Evolutionary conservation across 2,329 filamentous ascomycete species (phyloP).

Genomic region (Thelonectria discophora): DNA sequence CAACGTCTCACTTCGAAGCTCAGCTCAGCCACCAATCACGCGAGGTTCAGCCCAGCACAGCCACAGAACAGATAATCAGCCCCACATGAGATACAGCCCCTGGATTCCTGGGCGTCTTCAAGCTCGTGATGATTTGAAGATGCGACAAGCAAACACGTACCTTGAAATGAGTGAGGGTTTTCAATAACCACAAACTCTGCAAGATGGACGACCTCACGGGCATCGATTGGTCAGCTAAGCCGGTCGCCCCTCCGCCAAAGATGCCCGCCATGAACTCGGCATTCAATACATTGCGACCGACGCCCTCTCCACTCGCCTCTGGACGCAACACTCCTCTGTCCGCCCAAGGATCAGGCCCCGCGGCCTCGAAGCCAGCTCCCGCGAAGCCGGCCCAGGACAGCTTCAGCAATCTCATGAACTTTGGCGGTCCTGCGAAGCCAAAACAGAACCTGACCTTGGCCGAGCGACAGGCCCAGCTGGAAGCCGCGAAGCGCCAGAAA

Average conservation of each 20-base stretch:
- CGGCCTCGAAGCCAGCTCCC: constrained; percentile 54
- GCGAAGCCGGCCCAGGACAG: constrained; percentile 71
- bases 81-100: constrained; percentile 40
- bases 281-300: constrained; percentile 63
- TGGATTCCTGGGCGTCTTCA: constrained; percentile 26
- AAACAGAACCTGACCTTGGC: constrained; percentile 78
- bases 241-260: constrained; percentile 45
- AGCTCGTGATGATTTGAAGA: constrained; percentile 27
- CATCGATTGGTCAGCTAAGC: constrained; percentile 66
- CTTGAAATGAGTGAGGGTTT: constrained; percentile 40
- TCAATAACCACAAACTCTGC: constrained; percentile 33
- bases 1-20: background rate
- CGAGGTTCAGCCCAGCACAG: constrained; percentile 9
- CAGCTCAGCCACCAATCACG: background rate
- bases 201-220: constrained; percentile 70
- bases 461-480: constrained; percentile 76
- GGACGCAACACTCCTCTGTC: constrained; percentile 66
- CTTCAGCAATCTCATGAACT: constrained; percentile 79
- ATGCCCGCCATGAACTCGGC: constrained; percentile 55
- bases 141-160: constrained; percentile 34
- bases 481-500: constrained; percentile 73
- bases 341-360: constrained; percentile 55
- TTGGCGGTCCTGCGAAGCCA: constrained; percentile 61
- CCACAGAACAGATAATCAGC: constrained; percentile 33
- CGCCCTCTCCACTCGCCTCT: constrained; percentile 64